Conservation (phyloP, 1,139 yeast species). For the Williopsis jadinii region DNA sequence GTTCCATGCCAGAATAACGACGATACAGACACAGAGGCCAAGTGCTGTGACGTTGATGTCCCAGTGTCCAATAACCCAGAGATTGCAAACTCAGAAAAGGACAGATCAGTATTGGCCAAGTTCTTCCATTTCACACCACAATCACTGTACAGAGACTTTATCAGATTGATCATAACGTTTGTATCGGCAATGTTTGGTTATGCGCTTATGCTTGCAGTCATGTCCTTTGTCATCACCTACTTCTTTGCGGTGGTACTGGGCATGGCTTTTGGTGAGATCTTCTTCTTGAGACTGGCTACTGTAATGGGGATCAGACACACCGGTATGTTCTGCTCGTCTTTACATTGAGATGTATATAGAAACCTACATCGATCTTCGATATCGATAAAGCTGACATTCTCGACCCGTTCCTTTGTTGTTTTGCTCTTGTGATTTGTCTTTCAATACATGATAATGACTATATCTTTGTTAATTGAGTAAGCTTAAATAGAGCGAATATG, state of each 20-base stretch:
- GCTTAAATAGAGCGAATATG: no score
- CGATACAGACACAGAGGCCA: background rate
- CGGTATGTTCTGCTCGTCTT: conserved; percentile 9
- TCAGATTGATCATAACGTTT: conserved; percentile 49
- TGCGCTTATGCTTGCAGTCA: conserved; percentile 70
- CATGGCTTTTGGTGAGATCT: conserved; percentile 58
- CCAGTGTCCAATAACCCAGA: background rate
- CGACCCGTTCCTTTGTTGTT: no score
- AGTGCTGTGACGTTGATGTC: conserved; percentile 1
- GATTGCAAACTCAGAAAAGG: background rate
- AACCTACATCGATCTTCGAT: no score
- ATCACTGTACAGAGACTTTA: conserved; percentile 41
- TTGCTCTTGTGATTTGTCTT: no score
- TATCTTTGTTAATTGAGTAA: no score
- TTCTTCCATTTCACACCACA: conserved; percentile 34
- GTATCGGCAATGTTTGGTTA: conserved; percentile 60
- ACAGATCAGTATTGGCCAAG: conserved; percentile 26
- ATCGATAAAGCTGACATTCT: no score
- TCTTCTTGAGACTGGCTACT: conserved; percentile 49
- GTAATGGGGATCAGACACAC: conserved; percentile 28
- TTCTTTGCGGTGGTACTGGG: conserved; percentile 71
- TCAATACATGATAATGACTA: no score
- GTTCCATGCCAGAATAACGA: background rate
- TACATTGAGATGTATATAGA: conserved; percentile 4
- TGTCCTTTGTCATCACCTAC: conserved; percentile 59